Percentiles rank a stretch among this genome's conserved stretches.
These are phyloP conservation scores for Dothistroma septosporum DNA, from an alignment of 2,329 filamentous ascomycete genomes.

Conservation along the genomic window DNA sequence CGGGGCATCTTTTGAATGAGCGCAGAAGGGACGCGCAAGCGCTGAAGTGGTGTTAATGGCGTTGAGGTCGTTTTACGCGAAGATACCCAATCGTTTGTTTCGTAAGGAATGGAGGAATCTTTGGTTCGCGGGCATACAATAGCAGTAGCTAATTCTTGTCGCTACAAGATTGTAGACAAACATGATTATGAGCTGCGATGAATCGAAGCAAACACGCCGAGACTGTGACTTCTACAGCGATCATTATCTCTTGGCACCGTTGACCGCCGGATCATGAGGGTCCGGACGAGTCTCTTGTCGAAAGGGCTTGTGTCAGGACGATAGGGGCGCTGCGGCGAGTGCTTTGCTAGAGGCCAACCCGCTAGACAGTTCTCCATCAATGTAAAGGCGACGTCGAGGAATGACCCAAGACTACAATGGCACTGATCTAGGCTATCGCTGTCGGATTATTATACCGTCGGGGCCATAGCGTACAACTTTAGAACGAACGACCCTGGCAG, in stretches of 20 bases:
- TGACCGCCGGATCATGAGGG: conserved; percentile 51
- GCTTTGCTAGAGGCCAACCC: too few species aligned
- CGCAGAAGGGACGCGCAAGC: background rate
- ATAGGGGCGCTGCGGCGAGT: too few species aligned
- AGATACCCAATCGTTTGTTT: background rate
- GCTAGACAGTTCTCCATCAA: too few species aligned
- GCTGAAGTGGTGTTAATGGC: background rate
- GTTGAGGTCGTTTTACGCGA: background rate
- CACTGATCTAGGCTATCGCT: too few species aligned
- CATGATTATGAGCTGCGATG: conserved; percentile 15
- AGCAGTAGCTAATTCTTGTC: background rate
- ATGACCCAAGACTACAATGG: too few species aligned
- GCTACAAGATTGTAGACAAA: background rate
- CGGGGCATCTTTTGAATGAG: background rate
- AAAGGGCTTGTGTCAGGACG: too few species aligned
- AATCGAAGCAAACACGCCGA: conserved; percentile 48
- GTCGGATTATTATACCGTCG: too few species aligned
- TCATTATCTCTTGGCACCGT: conserved; percentile 47
- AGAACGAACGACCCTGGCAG: too few species aligned
- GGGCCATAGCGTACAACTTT: too few species aligned
- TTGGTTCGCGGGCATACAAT: background rate
- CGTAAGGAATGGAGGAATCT: background rate
- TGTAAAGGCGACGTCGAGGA: too few species aligned
- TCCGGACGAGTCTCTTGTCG: too few species aligned
- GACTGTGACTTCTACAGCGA: conserved; percentile 51